These are phyloP conservation scores for Aspergillus melleus DNA, from an alignment of 2,329 filamentous ascomycete species.

Conservation along the genomic window DNA sequence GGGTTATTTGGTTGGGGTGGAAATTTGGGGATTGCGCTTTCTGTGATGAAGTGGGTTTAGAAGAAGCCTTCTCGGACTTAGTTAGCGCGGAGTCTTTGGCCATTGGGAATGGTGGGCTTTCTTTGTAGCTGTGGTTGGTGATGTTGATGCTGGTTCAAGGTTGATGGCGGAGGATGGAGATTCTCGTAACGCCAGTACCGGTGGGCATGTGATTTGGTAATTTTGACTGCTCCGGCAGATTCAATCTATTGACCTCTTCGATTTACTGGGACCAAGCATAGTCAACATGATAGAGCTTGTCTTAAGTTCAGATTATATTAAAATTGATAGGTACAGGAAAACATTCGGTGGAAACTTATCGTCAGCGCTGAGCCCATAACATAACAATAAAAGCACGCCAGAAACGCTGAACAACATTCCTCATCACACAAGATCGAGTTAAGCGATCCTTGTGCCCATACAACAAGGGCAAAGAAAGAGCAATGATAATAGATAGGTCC, in stretches of 20 bases:
- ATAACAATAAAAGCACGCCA: background rate
- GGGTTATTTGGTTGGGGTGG: conserved; percentile 26
- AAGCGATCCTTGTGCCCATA: background rate
- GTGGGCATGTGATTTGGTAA: background rate
- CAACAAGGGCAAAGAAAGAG: background rate
- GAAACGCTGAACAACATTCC: conserved; percentile 5
- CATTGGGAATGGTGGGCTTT: background rate
- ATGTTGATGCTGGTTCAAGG: background rate
- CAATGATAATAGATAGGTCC: background rate
- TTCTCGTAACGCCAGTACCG: background rate
- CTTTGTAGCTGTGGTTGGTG: background rate
- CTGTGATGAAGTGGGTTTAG: background rate
- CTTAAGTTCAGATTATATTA: background rate
- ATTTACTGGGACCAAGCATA: too few species aligned
- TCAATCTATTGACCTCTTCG: background rate
- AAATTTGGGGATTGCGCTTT: conserved; percentile 14
- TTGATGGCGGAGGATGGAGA: background rate
- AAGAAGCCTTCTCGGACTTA: background rate
- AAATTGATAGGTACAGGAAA: conserved; percentile 1
- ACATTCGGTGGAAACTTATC: conserved; percentile 1
- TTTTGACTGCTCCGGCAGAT: background rate
- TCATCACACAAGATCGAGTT: conserved; percentile 5
- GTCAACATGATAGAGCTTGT: background rate
- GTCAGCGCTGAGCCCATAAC: conserved; percentile 4
- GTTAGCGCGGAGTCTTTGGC: background rate